Base-by-base conservation (phyloP, 192 early-diverging fungal species). In the Linnemannia elongata region DNA sequence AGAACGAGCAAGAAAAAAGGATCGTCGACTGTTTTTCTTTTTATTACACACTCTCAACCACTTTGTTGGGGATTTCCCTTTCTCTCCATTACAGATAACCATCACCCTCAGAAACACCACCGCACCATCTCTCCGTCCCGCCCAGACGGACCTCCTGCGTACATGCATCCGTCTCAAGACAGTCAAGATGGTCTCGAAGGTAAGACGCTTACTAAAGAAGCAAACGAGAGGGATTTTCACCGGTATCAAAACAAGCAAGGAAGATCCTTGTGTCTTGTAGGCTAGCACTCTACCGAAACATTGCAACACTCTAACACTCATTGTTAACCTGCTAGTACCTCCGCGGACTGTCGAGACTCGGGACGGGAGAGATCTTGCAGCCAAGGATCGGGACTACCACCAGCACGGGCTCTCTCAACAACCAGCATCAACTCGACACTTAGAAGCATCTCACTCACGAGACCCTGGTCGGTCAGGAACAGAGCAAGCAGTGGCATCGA, bases 161-260 rank as follows among this genome's bases (percentile, higher is more conserved):
- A 33, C 60, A 66, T 66, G 60, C 60, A 66, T 66, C 30, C 60
- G n/a, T 66, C 60, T 66, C 60, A 66, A 66, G 60, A 66, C 27
- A 66, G 30, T 30, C 60, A 66, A 33, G 60, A 27, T 35, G 30
- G 60, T 66, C 60, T 15, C 60, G 60, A 33, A 66, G 60, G 60
- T 66, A 66, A 27, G n/a, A 3, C 12, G 60, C 60, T 35, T 15
- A 27, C n/a, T 66, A 33, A 66, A 52, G 18, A 52, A 52, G 4
- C 10, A 66, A 66, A 30, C n/a, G n/a, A 66, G 12, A 13, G 13
- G 44, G 12, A 66, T 66, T 30, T 27, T 8, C 60, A 33, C 27
- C 55, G 12, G 8, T 33, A 30, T 18, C 5, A 24, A 57, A 27
- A 27, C 55, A 27, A 66, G 3, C 30, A 12, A 27, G 60, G 60